Base-by-base conservation (phyloP, 768 basidiomycete species). In the Lactarius evosmus region DNA sequence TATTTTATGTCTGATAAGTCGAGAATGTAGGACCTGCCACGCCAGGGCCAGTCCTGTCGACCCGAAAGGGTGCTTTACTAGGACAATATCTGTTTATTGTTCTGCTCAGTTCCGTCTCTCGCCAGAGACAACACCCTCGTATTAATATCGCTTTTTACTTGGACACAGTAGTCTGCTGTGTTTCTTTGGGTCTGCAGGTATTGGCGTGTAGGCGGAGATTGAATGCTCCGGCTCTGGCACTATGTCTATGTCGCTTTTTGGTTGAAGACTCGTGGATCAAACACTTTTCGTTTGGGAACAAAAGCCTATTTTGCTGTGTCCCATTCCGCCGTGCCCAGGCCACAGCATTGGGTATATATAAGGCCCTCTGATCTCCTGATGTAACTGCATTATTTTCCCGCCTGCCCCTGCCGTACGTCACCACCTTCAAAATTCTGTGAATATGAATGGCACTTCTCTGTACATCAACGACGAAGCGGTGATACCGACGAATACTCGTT, bases 271-370 rank as follows among this genome's bases (percentile, higher is more conserved):
- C 44, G 7, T 56, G 58, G 55, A 46, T 49, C 53, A 52, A n/a
- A 40, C 55, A 53, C 49, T 34, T 57, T 65, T 34, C 27, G 11
- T 36, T 58, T 22, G 30, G 57, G 57, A 57, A 59, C 56, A 63
- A 57, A 51, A 61, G 32, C n/a, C 25, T 17, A 56, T 51, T 41
- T 44, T 56, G 46, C 30, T 56, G 46, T 61, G 54, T 56, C 46
- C n/a, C 11, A 3, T 29, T 50, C 49, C 4, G 34, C 30, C 46
- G 33, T 49, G n/a, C n/a, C 19, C 4, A 16, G 55, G 32, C 60
- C 64, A 61, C 60, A 51, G 16, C 46, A 40, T 52, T 22, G 60
- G 30, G 27, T 30, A 30, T 50, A 56, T 64, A 63, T 64, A 65
- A 65, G 53, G 4, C 7, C n/a, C 41, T 44, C 12, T 29, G 6